Evolutionary conservation across 2,329 filamentous ascomycete species (phyloP), one percentile per base, ranked within the genome.

Genomic region (Curvularia spicifera): DNA sequence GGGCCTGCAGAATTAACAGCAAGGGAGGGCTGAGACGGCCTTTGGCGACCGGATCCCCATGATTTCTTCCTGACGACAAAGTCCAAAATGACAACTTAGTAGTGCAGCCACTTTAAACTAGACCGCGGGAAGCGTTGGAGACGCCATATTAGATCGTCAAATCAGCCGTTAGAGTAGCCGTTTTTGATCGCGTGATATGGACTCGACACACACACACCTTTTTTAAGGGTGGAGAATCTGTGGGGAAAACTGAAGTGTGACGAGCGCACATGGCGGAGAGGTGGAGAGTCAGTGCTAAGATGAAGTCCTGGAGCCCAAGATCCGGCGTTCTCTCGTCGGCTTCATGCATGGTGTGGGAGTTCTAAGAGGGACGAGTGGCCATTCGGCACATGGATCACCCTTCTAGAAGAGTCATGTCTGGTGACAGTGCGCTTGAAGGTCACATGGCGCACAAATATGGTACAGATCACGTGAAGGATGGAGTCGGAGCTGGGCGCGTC

Each of bases 171-270:
- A 42, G 42, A 35, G 45, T 58, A 46, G 50, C 51, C 50, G 43
- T 43, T 65, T 40, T 24, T 51, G 51, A 54, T 50, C 56, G 53
- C 51, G 49, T 54, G 49, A 55, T 51, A 54, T 48, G 31, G n/a
- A 49, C 31, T 48, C 56, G 15, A 37, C 48, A 53, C 57, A 63
- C 57, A 63, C 51, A 50, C 53, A 56, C 53, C 48, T 61, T 51
- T 18, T 37, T 24, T 22, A 35, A 10, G 5, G 47, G 47, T 55
- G 43, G 46, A 43, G 51, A 51, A 45, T 45, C 46, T 39, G 47
- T 50, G 43, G 49, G 37, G 51, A 52, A 48, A 48, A 50, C 39
- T 51, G 60, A 45, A 43, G 64, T 66, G 60, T 66, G 64, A 66
- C 61, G 45, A 37, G 50, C 29, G 49, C 57, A 63, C 62, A 64